Percentiles rank a stretch among this genome's conserved stretches.
Conservation (phyloP, 345 rosid genomes). For the Eutrema heterophyllum region DNA sequence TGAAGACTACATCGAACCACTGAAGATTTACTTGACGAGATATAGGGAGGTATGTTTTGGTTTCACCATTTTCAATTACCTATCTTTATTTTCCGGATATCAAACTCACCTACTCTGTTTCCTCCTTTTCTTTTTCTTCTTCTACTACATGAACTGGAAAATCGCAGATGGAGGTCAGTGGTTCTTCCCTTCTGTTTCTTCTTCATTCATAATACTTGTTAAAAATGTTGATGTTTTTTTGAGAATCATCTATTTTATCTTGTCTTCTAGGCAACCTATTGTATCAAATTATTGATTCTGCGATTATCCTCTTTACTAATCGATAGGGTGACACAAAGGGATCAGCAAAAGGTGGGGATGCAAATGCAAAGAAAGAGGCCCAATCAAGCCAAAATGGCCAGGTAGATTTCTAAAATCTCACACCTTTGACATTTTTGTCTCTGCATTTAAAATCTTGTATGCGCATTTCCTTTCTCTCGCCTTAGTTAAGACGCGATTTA, state of each 20-base stretch:
- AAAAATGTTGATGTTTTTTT: neutral
- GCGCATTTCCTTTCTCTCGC: neutral
- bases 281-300: neutral
- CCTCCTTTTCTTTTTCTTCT: no score
- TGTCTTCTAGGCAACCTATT: neutral
- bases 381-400: constrained; percentile 51
- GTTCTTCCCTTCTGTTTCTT: constrained; percentile 2
- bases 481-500: neutral
- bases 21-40: constrained; percentile 66
- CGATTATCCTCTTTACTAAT: neutral
- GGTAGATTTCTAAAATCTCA: constrained; percentile 33
- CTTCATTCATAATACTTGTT: neutral
- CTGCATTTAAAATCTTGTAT: neutral
- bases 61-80: neutral
- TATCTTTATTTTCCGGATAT: neutral
- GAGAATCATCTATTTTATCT: neutral
- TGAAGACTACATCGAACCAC: constrained; percentile 93
- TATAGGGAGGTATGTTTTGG: constrained; percentile 66
- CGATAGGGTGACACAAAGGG: constrained; percentile 84
- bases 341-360: constrained; percentile 61
- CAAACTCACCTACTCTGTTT: no score
- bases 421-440: neutral
- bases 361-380: constrained; percentile 51
- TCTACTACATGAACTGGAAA: constrained; percentile 15
- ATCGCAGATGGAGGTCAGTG: constrained; percentile 80